Conservation (phyloP, 2,329 filamentous ascomycete species). For the Geosmithia morbida region DNA sequence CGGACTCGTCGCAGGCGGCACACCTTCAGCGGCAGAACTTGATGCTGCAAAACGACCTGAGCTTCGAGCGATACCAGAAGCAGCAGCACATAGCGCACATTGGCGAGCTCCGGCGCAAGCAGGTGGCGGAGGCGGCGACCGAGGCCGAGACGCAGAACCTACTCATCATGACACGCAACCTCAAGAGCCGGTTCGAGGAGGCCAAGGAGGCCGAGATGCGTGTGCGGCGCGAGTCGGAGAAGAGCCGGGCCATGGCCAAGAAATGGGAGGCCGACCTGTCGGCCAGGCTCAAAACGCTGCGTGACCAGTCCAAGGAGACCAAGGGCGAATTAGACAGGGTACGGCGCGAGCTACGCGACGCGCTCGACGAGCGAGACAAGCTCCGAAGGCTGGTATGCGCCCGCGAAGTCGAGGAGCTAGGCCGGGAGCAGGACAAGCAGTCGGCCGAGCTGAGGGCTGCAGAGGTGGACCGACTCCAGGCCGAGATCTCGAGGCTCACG, state of each 20-base stretch:
- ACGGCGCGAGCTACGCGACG: slow-evolving; percentile 40
- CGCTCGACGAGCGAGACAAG: slow-evolving; percentile 46
- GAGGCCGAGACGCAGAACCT: slow-evolving; percentile 75
- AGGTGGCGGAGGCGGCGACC: slow-evolving; percentile 61
- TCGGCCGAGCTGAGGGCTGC: slow-evolving; percentile 44
- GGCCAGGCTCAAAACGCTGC: slow-evolving; percentile 48
- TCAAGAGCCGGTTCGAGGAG: slow-evolving; percentile 60
- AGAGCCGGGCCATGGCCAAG: slow-evolving; percentile 56
- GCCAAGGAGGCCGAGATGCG: slow-evolving; percentile 57
- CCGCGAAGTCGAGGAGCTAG: slow-evolving; percentile 53
- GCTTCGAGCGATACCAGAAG: slow-evolving; percentile 73
- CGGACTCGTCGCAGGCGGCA: slow-evolving; percentile 22
- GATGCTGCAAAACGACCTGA: slow-evolving; percentile 63
- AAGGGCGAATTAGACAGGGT: slow-evolving; percentile 41
- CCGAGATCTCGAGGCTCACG: slow-evolving; percentile 16
- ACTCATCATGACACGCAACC: slow-evolving; percentile 58
- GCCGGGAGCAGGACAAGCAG: slow-evolving; percentile 47
- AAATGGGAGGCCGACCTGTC: slow-evolving; percentile 65
- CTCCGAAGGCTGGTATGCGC: slow-evolving; percentile 52
- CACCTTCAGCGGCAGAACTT: slow-evolving; percentile 62
- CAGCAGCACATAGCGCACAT: slow-evolving; percentile 74
- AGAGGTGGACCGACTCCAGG: slow-evolving; percentile 44
- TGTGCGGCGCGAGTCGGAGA: slow-evolving; percentile 57
- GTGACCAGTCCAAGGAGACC: slow-evolving; percentile 57
- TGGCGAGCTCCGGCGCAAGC: slow-evolving; percentile 59